phyloP scores from a whole-genome alignment of 2,329 filamentous ascomycete genomes.

The Daldinia sp. region DNA sequence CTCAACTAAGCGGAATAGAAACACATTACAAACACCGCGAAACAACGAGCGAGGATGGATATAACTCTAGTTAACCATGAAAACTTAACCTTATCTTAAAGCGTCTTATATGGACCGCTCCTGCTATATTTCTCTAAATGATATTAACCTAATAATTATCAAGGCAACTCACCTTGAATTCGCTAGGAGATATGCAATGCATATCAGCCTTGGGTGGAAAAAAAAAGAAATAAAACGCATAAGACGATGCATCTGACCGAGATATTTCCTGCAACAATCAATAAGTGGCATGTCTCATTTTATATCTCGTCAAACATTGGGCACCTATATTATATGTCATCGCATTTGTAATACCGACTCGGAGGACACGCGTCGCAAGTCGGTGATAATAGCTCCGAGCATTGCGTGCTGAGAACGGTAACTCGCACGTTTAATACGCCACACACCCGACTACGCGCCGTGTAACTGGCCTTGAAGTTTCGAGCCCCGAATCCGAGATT shows the following conservation, averaged over 20 bases:
- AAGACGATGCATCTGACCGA: no score
- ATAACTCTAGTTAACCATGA: not conserved
- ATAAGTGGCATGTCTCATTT: not conserved
- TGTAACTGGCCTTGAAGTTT: not conserved
- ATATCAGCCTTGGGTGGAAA: not conserved
- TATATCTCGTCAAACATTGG: not conserved
- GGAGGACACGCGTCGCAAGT: not conserved
- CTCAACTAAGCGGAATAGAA: not conserved
- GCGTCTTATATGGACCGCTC: not conserved
- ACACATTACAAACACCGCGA: not conserved
- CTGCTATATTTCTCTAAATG: no score
- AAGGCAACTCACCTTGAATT: not conserved
- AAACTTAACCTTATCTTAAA: not conserved
- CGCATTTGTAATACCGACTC: not conserved
- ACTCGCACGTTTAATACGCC: not conserved
- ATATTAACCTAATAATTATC: not conserved
- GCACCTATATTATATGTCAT: not conserved
- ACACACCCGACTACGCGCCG: not conserved
- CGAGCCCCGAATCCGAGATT: not conserved
- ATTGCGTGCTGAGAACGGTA: not conserved
- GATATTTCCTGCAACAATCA: no score
- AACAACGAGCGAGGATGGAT: not conserved
- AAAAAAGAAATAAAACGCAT: no score
- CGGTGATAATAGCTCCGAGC: not conserved
- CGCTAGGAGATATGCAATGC: not conserved